Evolutionary conservation across 345 rosid genomes (phyloP).

Genomic region (Cardamine occulta): DNA sequence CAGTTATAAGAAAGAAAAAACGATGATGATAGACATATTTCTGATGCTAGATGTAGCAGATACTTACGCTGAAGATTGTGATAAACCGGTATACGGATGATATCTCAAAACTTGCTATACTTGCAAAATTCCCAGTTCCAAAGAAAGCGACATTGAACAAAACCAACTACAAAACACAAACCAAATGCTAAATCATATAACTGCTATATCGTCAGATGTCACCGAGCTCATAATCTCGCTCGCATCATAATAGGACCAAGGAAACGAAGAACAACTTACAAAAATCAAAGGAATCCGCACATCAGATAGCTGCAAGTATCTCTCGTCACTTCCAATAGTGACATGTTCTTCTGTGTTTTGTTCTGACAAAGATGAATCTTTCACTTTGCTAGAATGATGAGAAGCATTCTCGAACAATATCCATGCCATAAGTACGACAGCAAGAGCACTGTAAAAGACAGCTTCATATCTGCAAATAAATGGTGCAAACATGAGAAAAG

Average conservation of each 20-base stretch:
- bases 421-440: slow-evolving; percentile 81
- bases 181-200: slow-evolving; percentile 26
- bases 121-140: slow-evolving; percentile 97
- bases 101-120: slow-evolving; percentile 99
- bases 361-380: slow-evolving; percentile 48
- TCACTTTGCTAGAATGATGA: slow-evolving; percentile 51
- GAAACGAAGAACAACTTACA: slow-evolving; percentile 57
- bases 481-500: slow-evolving; percentile 32
- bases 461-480: slow-evolving; percentile 80
- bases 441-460: slow-evolving; percentile 84
- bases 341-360: slow-evolving; percentile 45
- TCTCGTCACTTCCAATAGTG: slow-evolving; percentile 55
- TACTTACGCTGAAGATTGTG: slow-evolving; percentile 93
- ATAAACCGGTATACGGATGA: slow-evolving; percentile 94
- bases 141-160: slow-evolving; percentile 94
- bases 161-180: slow-evolving; percentile 65
- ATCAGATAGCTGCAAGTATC: slow-evolving; percentile 83
- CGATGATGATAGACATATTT: not conserved
- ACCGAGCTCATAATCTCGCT: slow-evolving; percentile 18
- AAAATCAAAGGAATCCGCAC: slow-evolving; percentile 80
- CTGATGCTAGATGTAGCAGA: slow-evolving; percentile 1
- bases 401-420: slow-evolving; percentile 76
- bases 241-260: not conserved
- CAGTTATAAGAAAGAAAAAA: not conserved
- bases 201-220: not conserved